Base-by-base conservation (phyloP, 768 basidiomycete species). In the Collybia mongolica region DNA sequence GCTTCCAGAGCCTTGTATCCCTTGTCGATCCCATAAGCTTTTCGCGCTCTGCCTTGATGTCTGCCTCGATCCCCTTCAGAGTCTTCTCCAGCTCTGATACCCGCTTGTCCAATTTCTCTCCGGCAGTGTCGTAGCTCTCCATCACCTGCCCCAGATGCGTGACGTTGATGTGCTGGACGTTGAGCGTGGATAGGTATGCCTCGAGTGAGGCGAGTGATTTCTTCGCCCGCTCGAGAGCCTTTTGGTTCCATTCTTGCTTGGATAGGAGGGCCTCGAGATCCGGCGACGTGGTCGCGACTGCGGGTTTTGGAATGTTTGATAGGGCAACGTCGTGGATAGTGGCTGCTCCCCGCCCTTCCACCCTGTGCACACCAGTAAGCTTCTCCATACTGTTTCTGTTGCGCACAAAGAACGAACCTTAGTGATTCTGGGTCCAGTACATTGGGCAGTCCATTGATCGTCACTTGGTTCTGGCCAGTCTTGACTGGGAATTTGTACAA, bases 241-340 rank as follows among this genome's bases (percentile, higher is more conserved):
- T 61, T 18, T 46, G 28, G 0, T 60, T 45, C 1, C 54, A 48
- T 0, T 56, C 51, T 26, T 58, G 54, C 37, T 60, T 56, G 2
- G 45, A 26, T 8, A 54, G n/a, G 1, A 67, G 59, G 3, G 49
- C 54, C 5, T 35, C 37, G 5, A 71, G 61, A 6, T 42, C 53
- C 1, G 56, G 35, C 8, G 67, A 65, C 0, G 60, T 62, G 0
- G 45, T 49, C 7, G 54, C 28, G 22, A 44, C 37, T 19, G 44
- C 23, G 6, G 23, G 37, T 28, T 8, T 42, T 28, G 28, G 38
- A 47, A 48, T 54, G 23, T 19, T 40, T 18, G 65, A 60, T 18
- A 71, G 36, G 12, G 64, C 60, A 14, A 72, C 70, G 37, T 72
- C 69, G 51, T 72, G 66, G 23, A 71, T 72, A 5, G 65, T 67